Evolutionary conservation across 345 rosid species (phyloP), one percentile per base, ranked within the genome.

Genomic region (Clausena lansium): DNA sequence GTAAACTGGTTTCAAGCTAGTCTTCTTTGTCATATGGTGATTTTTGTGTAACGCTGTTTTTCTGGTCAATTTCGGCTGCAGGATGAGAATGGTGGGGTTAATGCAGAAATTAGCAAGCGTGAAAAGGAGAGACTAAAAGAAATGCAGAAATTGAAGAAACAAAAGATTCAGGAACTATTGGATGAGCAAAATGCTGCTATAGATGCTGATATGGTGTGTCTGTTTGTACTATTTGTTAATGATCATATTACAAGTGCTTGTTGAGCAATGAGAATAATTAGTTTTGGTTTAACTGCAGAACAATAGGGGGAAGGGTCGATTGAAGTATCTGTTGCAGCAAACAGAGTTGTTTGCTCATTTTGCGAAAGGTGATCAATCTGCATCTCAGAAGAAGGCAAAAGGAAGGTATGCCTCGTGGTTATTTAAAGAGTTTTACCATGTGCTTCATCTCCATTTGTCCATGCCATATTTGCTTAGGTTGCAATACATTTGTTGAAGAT

Each of bases 281-380:
- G 59, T 60, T 61, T 24, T 79, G 11, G 58, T 65, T 68, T 67
- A 33, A 78, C 86, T 67, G 15, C 86, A 96, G 99, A 96, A 94
- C 75, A 96, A 92, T 20, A 84, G 70, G 82, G 98, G 98, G 32
- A 90, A 94, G 83, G 99, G 99, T 54, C 87, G 98, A 70, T 71
- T 96, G 86, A 94, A 96, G 85, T 94, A 90, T 80, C 93, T 96
- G 76, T 83, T 96, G 78, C 97, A 96, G 88, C 99, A 94, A 77
- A 96, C 99, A 1, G 99, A 96, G 92, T 81, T 96, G 76, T 94
- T 96, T 88, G 95, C 98, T 71, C 98, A 96, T 77, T 96, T 94
- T 90, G 97, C 98, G 14, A 96, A 96, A 89, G 90, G 89, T 30
- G 96, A 89, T 77, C 91, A 85, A 27, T 90, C 98, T 20, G 70